These are phyloP conservation scores for Phascolomyces articulosus DNA, from an alignment of 371 early-diverging fungal genomes.

Conservation along the genomic window DNA sequence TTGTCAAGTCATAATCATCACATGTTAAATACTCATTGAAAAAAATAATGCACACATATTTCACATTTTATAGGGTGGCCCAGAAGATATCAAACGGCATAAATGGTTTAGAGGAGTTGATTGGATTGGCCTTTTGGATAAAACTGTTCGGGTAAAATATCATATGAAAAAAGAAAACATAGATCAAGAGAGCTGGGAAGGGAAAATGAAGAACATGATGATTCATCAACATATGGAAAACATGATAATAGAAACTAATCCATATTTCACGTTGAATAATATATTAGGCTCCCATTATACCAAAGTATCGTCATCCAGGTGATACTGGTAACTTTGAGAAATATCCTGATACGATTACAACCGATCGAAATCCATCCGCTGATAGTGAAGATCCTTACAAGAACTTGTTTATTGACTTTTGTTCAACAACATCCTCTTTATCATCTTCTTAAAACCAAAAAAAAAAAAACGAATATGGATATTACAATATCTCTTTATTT, in stretches of 20 bases:
- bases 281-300: constrained; percentile 38
- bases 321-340: constrained; percentile 76
- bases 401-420: constrained; percentile 38
- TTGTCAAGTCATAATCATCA: neutral
- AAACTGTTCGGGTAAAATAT: constrained; percentile 64
- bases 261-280: constrained; percentile 14
- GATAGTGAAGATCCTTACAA: constrained; percentile 39
- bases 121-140: constrained; percentile 77
- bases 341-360: constrained; percentile 50
- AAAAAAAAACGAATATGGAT: too few relatives aligned
- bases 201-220: too few relatives aligned
- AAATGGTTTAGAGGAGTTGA: constrained; percentile 87
- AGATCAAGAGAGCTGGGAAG: too few relatives aligned
- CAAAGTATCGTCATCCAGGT: constrained; percentile 19
- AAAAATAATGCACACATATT: too few relatives aligned
- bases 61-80: constrained; percentile 26
- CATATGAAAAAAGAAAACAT: constrained; percentile 26
- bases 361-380: constrained; percentile 22
- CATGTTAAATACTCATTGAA: neutral
- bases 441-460: neutral
- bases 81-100: constrained; percentile 79
- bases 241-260: too few relatives aligned
- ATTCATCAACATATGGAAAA: constrained; percentile 21
- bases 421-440: neutral
- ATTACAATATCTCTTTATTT: too few relatives aligned